Base-by-base conservation (phyloP, 1,139 yeast species). In the Pichia sp. region DNA sequence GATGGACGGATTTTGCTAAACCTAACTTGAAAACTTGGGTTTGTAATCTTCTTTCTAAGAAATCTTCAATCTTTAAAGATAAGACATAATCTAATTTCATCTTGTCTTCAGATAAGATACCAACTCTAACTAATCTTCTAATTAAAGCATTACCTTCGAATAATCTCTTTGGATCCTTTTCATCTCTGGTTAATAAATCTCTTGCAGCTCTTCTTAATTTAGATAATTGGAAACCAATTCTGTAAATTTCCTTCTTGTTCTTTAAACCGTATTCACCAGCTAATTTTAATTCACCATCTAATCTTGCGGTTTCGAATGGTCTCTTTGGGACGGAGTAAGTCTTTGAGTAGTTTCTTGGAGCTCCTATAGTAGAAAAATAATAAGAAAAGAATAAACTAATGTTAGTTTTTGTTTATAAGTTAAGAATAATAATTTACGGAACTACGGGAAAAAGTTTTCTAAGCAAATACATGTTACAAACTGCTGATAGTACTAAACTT, bases 161-260 rank as follows among this genome's bases (percentile, higher is more conserved):
- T 73, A 93, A 87, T 84, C 99, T 91, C 88, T 90, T 93, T 83
- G 96, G 97, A 80, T 93, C 99, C 85, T 93, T 93, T 83, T 93
- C 99, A 71, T 93, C 99, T 83, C 97, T 90, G 81, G 99, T 93
- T 79, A 93, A 87, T 73, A 93, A 84, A 74, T 95, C 98, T 87
- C 99, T 96, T 74, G 99, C 99, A 76, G 99, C 99, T 84, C 99
- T 90, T 84, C 99, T 93, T 76, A 93, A 93, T 87, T 93, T 93
- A 66, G 99, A 93, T 74, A 93, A 89, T 81, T 93, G 97, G 85
- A 86, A 89, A 75, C 90, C 91, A 76, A 91, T 88, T 84, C 97
- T 87, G 95, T 91, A 90, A 78, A 93, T 89, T 81, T 93, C 99
- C 77, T 95, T 89, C 91, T 93, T 93, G 97, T 95, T 93, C 83